Percentiles rank a stretch among this genome's conserved stretches.
These are phyloP conservation scores for Rubia peregrina DNA, from an alignment of 305 asterid genomes.

Conservation along the genomic window DNA sequence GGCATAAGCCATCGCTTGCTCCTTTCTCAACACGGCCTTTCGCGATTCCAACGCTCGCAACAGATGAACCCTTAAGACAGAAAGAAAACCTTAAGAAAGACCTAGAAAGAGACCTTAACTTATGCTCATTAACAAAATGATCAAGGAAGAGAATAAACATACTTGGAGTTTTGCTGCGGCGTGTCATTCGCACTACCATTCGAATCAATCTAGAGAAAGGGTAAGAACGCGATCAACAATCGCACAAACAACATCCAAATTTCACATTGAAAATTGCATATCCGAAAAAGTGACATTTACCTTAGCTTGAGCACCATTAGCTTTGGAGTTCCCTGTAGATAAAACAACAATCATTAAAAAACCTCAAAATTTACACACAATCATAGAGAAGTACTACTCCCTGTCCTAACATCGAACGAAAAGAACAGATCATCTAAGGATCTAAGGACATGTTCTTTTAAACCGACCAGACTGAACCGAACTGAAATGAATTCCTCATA, in stretches of 20 bases:
- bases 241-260: not conserved
- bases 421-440: not conserved
- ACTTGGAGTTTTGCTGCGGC: conserved; percentile 57
- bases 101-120: conserved; percentile 9
- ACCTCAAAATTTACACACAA: conserved; percentile 10
- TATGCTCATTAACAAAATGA: conserved; percentile 8
- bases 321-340: conserved; percentile 27
- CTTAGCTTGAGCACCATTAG: conserved; percentile 31
- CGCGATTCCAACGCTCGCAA: conserved; percentile 68
- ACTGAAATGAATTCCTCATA: too few species aligned
- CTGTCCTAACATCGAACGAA: not conserved
- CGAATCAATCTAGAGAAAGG: conserved; percentile 34
- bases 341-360: conserved; percentile 12
- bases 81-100: conserved; percentile 7
- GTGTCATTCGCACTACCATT: conserved; percentile 30
- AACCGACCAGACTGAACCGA: not conserved
- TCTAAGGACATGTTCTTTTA: not conserved
- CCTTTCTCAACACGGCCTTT: conserved; percentile 68
- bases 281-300: conserved; percentile 22
- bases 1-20: conserved; percentile 92
- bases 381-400: not conserved
- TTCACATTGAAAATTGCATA: not conserved
- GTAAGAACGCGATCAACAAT: conserved; percentile 15
- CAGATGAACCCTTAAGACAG: conserved; percentile 47
- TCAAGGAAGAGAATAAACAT: conserved; percentile 16